A percentile compares a stretch with the other conserved stretches of the same genome.
These are phyloP conservation scores for Coemansia sp. DNA, from an alignment of 192 early-diverging fungal genomes.

Conservation along the genomic window DNA sequence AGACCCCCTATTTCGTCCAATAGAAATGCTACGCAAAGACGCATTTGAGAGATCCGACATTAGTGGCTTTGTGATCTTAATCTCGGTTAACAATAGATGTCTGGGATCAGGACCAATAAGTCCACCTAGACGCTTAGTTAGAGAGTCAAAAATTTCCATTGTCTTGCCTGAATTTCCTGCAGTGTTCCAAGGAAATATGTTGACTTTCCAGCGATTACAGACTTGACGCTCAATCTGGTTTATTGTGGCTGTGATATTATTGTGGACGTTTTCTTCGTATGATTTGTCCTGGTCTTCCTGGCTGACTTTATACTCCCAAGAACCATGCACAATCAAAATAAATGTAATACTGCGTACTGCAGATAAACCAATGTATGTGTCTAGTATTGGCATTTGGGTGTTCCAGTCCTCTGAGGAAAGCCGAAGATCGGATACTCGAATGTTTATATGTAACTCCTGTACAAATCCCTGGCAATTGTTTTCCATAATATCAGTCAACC, in stretches of 20 bases:
- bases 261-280: background rate
- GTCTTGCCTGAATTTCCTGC: background rate
- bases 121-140: background rate
- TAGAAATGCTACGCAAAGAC: slow-evolving; percentile 25
- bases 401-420: background rate
- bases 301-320: background rate
- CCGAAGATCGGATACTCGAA: slow-evolving; percentile 8
- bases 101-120: slow-evolving; percentile 5
- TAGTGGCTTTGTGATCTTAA: slow-evolving; percentile 9
- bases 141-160: background rate
- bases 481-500: slow-evolving; percentile 1
- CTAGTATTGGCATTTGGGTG: slow-evolving; percentile 1
- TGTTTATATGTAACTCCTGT: slow-evolving; percentile 12
- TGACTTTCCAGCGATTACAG: background rate
- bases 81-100: slow-evolving; percentile 6
- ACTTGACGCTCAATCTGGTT: background rate
- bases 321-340: background rate
- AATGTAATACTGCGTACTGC: slow-evolving; percentile 6
- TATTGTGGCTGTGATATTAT: background rate
- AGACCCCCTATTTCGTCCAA: slow-evolving; percentile 13
- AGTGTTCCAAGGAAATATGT: background rate
- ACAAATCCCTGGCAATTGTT: slow-evolving; percentile 11
- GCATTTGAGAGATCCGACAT: background rate
- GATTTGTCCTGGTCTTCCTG: background rate
- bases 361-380: background rate